A percentile compares a stretch with the other conserved stretches of the same genome.
These are phyloP conservation scores for Coniochaeta pulveracea DNA, from an alignment of 2,329 filamentous ascomycete species.

Conservation along the genomic window DNA sequence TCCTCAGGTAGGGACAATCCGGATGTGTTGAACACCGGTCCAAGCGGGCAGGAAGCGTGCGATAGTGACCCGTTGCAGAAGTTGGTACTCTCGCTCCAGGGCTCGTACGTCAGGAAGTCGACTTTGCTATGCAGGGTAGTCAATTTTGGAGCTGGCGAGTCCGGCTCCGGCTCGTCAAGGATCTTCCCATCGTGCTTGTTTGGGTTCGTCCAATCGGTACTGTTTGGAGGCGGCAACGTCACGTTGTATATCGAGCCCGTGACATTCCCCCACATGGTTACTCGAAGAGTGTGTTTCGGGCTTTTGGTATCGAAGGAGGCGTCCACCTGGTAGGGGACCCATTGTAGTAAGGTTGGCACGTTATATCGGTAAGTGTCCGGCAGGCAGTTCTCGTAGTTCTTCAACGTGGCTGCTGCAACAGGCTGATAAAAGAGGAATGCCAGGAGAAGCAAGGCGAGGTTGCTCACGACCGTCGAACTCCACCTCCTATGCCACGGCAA, in stretches of 20 bases:
- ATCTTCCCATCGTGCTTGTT: slow-evolving; percentile 67
- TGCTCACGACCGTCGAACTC: slow-evolving; percentile 5
- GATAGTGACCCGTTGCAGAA: slow-evolving; percentile 56
- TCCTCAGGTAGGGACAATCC: slow-evolving; percentile 28
- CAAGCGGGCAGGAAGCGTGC: slow-evolving; percentile 63
- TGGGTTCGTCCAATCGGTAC: slow-evolving; percentile 50
- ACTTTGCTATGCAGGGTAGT: slow-evolving; percentile 66
- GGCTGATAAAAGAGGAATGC: slow-evolving; percentile 27
- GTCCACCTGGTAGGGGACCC: slow-evolving; percentile 63
- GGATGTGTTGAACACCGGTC: slow-evolving; percentile 52
- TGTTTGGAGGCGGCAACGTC: slow-evolving; percentile 47
- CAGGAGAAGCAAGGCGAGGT: slow-evolving; percentile 26
- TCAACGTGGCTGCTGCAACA: slow-evolving; percentile 50
- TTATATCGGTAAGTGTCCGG: slow-evolving; percentile 43
- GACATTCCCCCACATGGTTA: slow-evolving; percentile 87
- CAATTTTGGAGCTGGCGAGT: slow-evolving; percentile 36
- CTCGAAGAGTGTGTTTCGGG: slow-evolving; percentile 52
- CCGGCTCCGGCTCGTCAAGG: slow-evolving; percentile 41
- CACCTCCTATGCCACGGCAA: too few species aligned
- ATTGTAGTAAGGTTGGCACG: slow-evolving; percentile 58
- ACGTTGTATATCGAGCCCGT: slow-evolving; percentile 53
- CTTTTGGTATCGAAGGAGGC: slow-evolving; percentile 58
- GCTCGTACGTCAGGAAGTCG: slow-evolving; percentile 67
- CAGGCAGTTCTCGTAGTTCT: slow-evolving; percentile 82
- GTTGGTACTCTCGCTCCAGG: slow-evolving; percentile 40